Evolutionary conservation across 306 rosid genomes (phyloP).

Genomic region (Rosa rugosa): DNA sequence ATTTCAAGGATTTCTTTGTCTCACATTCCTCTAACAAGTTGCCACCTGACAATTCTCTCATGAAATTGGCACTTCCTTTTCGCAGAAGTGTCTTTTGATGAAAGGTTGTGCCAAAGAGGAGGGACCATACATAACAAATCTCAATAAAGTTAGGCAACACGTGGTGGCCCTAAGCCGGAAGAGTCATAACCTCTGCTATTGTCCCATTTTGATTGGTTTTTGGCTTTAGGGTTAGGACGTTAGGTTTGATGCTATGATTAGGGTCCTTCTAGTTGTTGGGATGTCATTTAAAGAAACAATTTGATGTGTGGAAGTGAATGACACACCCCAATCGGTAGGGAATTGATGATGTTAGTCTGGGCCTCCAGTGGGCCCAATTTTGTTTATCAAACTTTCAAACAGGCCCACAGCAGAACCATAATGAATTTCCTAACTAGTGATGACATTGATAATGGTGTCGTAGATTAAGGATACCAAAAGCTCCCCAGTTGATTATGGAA

Average conservation of each 20-base stretch:
- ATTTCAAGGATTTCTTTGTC: background rate
- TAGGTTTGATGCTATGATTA: background rate
- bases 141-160: slow-evolving; percentile 6
- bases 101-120: background rate
- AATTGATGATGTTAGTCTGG: background rate
- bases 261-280: background rate
- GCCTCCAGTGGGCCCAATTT: background rate
- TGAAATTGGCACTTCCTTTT: background rate
- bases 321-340: slow-evolving; percentile 20
- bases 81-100: slow-evolving; percentile 3
- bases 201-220: slow-evolving; percentile 6
- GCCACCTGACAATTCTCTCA: background rate
- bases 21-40: background rate
- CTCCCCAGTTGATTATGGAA: too few species aligned
- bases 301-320: slow-evolving; percentile 11
- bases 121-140: background rate
- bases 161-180: slow-evolving; percentile 30
- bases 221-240: background rate
- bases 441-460: background rate
- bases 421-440: background rate
- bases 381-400: background rate
- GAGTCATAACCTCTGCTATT: background rate
- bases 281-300: background rate
- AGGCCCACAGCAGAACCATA: background rate
- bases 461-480: background rate